Conservation (phyloP, 1,139 yeast species). For the Sporopachydermia cereana region DNA sequence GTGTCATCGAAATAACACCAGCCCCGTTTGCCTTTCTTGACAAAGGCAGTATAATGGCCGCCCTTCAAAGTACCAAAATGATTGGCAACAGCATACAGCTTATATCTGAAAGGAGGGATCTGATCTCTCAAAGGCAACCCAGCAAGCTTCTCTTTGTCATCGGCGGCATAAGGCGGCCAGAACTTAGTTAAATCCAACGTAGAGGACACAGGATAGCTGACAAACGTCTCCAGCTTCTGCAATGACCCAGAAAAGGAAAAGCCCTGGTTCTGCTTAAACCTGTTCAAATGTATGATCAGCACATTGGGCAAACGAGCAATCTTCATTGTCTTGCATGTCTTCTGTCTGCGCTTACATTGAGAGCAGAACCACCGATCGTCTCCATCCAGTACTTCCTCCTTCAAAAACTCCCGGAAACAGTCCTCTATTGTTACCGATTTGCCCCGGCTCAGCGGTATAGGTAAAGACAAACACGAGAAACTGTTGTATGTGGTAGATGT, state of each 20-base stretch:
- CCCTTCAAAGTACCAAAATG: slow-evolving; percentile 75
- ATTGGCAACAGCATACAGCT: slow-evolving; percentile 76
- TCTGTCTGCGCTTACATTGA: slow-evolving; percentile 53
- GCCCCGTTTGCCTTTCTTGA: slow-evolving; percentile 46
- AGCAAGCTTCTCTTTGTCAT: slow-evolving; percentile 27
- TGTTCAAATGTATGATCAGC: slow-evolving; percentile 63
- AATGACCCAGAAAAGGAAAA: slow-evolving; percentile 29
- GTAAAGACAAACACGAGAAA: slow-evolving; percentile 64
- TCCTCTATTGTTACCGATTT: slow-evolving; percentile 38
- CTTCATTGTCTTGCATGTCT: slow-evolving; percentile 54
- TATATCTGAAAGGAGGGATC: slow-evolving; percentile 66
- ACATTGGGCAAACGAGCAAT: slow-evolving; percentile 66
- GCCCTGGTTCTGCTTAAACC: slow-evolving; percentile 44
- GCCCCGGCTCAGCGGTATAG: slow-evolving; percentile 39
- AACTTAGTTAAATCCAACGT: slow-evolving; percentile 59
- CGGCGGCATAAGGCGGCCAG: slow-evolving; percentile 46
- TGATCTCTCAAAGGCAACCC: slow-evolving; percentile 66
- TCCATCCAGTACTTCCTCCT: slow-evolving; percentile 57
- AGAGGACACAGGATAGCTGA: slow-evolving; percentile 44
- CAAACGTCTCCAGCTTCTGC: slow-evolving; percentile 49
- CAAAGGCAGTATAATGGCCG: slow-evolving; percentile 89
- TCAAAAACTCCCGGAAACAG: slow-evolving; percentile 62
- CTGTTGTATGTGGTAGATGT: slow-evolving; percentile 87
- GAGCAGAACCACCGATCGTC: slow-evolving; percentile 91
- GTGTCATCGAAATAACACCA: slow-evolving; percentile 81